Percentiles rank a stretch among this genome's conserved stretches.
Conservation (phyloP, 2,329 filamentous ascomycete genomes). For the Colletotrichum brevisporum region DNA sequence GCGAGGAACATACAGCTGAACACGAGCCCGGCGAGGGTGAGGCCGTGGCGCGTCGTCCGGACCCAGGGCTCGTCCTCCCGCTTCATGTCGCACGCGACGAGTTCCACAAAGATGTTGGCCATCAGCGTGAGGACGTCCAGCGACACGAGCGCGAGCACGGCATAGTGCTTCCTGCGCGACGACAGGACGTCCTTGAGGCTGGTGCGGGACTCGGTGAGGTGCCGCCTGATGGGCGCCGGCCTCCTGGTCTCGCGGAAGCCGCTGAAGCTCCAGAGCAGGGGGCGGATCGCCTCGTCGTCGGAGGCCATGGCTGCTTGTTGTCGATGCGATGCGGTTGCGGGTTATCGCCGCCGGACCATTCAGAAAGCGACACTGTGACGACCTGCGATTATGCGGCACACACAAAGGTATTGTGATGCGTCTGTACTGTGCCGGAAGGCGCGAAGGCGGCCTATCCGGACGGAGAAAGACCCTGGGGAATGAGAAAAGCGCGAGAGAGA, state of each 20-base stretch:
- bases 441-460: slow-evolving; percentile 27
- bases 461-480: neutral
- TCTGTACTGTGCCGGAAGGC: neutral
- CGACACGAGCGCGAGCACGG: slow-evolving; percentile 59
- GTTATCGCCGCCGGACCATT: neutral
- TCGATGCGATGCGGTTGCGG: too few relatives aligned
- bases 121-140: slow-evolving; percentile 62
- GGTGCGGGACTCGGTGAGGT: slow-evolving; percentile 34
- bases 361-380: neutral
- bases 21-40: slow-evolving; percentile 68
- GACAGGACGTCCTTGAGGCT: slow-evolving; percentile 33
- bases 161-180: slow-evolving; percentile 60
- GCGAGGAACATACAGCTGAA: slow-evolving; percentile 76
- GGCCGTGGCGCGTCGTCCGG: slow-evolving; percentile 48
- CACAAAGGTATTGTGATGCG: neutral
- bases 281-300: slow-evolving; percentile 34
- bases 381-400: neutral
- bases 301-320: slow-evolving; percentile 25
- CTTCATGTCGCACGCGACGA: slow-evolving; percentile 63
- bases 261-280: slow-evolving; percentile 37
- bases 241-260: slow-evolving; percentile 36
- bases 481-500: neutral
- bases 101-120: slow-evolving; percentile 62
- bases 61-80: slow-evolving; percentile 59
- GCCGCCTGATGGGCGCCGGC: slow-evolving; percentile 34